These are phyloP conservation scores for Vachellia pachyceras DNA, from an alignment of 306 rosid genomes.

Conservation along the genomic window DNA sequence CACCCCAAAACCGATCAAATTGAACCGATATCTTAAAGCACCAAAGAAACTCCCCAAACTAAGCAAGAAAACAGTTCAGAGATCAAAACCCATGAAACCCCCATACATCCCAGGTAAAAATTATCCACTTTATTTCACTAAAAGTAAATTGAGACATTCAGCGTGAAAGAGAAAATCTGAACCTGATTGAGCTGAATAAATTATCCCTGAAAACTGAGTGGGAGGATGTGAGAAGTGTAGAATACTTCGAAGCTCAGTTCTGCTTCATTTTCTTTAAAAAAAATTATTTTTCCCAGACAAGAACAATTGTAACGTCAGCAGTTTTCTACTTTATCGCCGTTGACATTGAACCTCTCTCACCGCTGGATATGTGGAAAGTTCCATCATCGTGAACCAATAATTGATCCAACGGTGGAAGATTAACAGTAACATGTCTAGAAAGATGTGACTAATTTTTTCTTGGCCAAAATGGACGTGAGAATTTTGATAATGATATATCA, in stretches of 20 bases:
- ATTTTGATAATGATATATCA: neutral
- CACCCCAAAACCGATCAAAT: conserved; percentile 33
- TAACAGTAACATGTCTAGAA: neutral
- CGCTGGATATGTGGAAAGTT: conserved; percentile 2
- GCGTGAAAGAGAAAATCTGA: neutral
- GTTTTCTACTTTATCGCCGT: conserved; percentile 25
- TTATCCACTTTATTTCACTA: neutral
- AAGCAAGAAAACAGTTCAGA: conserved; percentile 9
- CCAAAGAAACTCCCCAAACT: conserved; percentile 23
- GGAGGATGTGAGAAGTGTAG: conserved; percentile 2
- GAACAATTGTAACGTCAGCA: conserved; percentile 34
- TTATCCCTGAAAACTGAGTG: neutral
- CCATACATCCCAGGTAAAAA: conserved; percentile 1
- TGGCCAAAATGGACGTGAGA: neutral
- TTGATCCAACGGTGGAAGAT: neutral
- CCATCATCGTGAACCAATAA: neutral
- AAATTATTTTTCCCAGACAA: conserved; percentile 28
- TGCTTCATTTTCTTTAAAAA: conserved; percentile 4
- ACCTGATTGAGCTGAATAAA: conserved; percentile 40
- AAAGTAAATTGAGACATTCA: neutral
- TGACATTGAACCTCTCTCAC: neutral
- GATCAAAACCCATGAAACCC: conserved; percentile 31
- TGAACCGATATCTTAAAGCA: conserved; percentile 22
- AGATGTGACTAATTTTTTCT: neutral
- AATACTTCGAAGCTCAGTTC: conserved; percentile 33